phyloP scores from a whole-genome alignment of 148 eudicot species.

The Fallopia convolvulus region DNA sequence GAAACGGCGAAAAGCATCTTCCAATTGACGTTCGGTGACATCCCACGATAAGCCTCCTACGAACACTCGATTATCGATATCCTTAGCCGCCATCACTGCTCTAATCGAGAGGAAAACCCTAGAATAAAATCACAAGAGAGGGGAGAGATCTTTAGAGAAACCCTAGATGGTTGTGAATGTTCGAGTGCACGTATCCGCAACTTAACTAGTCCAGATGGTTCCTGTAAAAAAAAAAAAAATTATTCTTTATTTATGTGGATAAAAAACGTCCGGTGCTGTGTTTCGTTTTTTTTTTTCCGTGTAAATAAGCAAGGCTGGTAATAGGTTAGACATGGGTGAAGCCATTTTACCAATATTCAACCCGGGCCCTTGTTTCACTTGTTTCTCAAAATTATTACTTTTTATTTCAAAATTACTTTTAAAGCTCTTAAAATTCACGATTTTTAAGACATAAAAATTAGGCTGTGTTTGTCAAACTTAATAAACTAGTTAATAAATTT shows the following conservation, averaged over 20 bases:
- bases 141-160: neutral
- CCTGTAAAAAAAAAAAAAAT: too few species aligned
- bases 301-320: too few species aligned
- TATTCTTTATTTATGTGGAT: too few species aligned
- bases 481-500: too few species aligned
- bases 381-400: too few species aligned
- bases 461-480: too few species aligned
- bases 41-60: slow-evolving; percentile 67
- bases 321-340: too few species aligned
- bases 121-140: neutral
- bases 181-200: neutral
- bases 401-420: too few species aligned
- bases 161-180: slow-evolving; percentile 4
- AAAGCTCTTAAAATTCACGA: too few species aligned
- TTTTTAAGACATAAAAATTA: too few species aligned
- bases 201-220: neutral
- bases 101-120: neutral
- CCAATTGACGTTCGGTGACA: slow-evolving; percentile 51
- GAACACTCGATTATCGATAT: slow-evolving; percentile 52
- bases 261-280: neutral
- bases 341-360: too few species aligned
- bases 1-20: slow-evolving; percentile 45
- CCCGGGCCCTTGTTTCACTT: too few species aligned
- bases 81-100: slow-evolving; percentile 23
- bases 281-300: neutral